Conservation (phyloP, 371 early-diverging fungal species). For the Haplosporangium sp. region DNA sequence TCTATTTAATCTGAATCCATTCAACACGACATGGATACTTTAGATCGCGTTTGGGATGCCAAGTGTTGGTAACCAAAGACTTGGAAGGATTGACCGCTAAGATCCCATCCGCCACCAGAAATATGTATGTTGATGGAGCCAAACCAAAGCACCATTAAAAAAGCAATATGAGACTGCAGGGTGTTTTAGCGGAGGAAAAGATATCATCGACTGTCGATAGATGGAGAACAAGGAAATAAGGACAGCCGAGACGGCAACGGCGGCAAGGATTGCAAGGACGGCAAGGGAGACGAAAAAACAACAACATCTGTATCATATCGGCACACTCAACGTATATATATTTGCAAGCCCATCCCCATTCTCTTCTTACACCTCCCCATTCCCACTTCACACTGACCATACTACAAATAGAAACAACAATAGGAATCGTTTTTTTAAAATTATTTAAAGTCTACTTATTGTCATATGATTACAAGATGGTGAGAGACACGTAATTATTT, state of each 20-base stretch:
- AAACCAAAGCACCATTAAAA: constrained; percentile 50
- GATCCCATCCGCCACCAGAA: constrained; percentile 96
- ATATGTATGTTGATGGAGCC: constrained; percentile 94
- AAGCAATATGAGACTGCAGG: background rate
- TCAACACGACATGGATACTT: background rate
- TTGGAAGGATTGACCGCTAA: constrained; percentile 90
- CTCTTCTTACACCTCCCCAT: no score
- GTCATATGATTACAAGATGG: background rate
- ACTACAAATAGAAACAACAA: no score
- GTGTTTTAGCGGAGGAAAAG: background rate
- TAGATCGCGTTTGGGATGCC: constrained; percentile 98
- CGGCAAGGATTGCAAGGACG: no score
- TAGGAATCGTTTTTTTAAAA: background rate
- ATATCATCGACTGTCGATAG: no score
- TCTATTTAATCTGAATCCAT: background rate
- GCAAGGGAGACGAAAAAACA: no score
- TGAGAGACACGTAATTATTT: background rate
- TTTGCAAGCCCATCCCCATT: no score
- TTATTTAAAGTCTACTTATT: background rate
- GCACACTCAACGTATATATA: no score
- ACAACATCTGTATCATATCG: no score
- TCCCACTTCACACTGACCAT: no score
- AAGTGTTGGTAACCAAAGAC: constrained; percentile 86
- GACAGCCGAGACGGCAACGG: background rate
- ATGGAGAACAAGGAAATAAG: background rate